These are phyloP conservation scores for Eucalyptus dawsonii DNA, from an alignment of 345 rosid species.

Conservation along the genomic window DNA sequence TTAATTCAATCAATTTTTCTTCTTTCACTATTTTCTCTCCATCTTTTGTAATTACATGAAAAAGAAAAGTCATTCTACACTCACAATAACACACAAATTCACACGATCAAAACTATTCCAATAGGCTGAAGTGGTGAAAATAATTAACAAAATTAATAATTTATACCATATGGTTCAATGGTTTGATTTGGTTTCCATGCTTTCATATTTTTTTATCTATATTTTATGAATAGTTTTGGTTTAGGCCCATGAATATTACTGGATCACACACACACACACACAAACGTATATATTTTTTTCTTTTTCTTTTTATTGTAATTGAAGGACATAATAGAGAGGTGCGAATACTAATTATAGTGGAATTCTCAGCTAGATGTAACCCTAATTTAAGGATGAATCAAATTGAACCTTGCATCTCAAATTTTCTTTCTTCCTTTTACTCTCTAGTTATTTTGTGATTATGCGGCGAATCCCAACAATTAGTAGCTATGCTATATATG, in stretches of 20 bases:
- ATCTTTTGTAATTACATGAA: not conserved
- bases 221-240: not conserved
- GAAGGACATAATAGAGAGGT: no score
- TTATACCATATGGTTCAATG: not conserved
- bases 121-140: not conserved
- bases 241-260: not conserved
- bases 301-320: no score
- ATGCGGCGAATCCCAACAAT: not conserved
- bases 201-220: no score
- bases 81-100: not conserved
- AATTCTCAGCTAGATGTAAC: no score
- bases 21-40: not conserved
- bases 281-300: rapidly evolving
- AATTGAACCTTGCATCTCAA: not conserved
- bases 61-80: not conserved
- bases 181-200: not conserved
- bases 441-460: no score
- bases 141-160: no score
- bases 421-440: not conserved
- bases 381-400: not conserved
- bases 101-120: not conserved
- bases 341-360: no score
- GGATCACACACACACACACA: no score
- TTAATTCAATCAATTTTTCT: not conserved
- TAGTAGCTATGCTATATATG: not conserved